These are phyloP conservation scores for Phytophthora pini DNA, from an alignment of 352 stramenopile species.

Conservation along the genomic window DNA sequence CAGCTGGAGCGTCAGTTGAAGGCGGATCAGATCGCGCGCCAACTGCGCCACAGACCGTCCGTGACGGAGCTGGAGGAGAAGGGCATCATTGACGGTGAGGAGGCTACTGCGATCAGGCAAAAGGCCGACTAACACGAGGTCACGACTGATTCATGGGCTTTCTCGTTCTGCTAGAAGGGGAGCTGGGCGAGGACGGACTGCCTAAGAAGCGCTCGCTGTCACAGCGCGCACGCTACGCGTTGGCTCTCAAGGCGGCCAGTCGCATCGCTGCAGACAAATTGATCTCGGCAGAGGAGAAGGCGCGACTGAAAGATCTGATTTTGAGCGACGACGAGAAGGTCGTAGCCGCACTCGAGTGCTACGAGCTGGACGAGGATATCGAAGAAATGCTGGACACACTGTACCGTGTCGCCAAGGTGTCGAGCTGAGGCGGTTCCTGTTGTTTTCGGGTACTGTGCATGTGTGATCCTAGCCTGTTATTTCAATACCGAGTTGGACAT, in stretches of 20 bases:
- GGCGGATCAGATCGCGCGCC: slow-evolving; percentile 66
- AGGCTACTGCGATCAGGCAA: slow-evolving; percentile 4
- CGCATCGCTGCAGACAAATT: slow-evolving; percentile 85
- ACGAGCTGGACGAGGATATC: slow-evolving; percentile 84
- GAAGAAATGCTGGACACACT: slow-evolving; percentile 88
- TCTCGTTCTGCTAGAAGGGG: slow-evolving; percentile 60
- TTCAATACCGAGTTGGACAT: slow-evolving; percentile 24
- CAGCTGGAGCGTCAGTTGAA: slow-evolving; percentile 80
- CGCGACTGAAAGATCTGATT: slow-evolving; percentile 85
- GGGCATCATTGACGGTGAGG: slow-evolving; percentile 74
- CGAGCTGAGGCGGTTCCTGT: slow-evolving; percentile 27
- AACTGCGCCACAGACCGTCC: slow-evolving; percentile 75
- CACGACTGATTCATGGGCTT: slow-evolving; percentile 24
- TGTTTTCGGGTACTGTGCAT: slow-evolving; percentile 14
- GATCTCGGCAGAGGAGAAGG: slow-evolving; percentile 80
- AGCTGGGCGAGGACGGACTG: slow-evolving; percentile 56
- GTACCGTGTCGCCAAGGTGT: slow-evolving; percentile 76
- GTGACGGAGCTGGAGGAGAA: slow-evolving; percentile 79
- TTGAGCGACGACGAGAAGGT: slow-evolving; percentile 82
- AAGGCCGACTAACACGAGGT: slow-evolving; percentile 6
- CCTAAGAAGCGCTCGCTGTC: slow-evolving; percentile 59
- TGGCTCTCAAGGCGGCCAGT: slow-evolving; percentile 79
- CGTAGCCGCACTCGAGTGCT: slow-evolving; percentile 78
- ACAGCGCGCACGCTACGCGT: slow-evolving; percentile 73
- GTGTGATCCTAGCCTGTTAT: slow-evolving; percentile 10